A percentile compares a stretch with the other conserved stretches of the same genome.
Evolutionary conservation across 2,329 filamentous ascomycete genomes (phyloP).

Genomic region (Ophiocordyceps australis): DNA sequence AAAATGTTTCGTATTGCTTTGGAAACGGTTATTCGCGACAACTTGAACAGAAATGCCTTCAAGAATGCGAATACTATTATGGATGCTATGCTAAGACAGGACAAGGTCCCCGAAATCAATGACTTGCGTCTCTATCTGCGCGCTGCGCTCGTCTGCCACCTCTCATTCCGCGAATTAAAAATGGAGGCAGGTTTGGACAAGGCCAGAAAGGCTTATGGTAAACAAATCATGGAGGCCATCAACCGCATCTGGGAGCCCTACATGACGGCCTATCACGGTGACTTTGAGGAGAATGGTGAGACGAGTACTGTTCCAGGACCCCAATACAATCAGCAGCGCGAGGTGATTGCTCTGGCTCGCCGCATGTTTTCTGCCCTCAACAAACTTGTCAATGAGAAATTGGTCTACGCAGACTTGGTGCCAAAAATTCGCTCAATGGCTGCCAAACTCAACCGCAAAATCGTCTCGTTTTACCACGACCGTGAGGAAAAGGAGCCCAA

Average conservation of each 20-base stretch:
- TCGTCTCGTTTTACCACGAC: slow-evolving; percentile 15
- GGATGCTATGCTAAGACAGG: slow-evolving; percentile 33
- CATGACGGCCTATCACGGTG: slow-evolving; percentile 16
- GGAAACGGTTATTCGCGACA: slow-evolving; percentile 56
- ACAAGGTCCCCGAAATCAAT: slow-evolving; percentile 26
- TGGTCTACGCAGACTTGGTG: slow-evolving; percentile 16
- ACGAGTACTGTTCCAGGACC: too few relatives aligned
- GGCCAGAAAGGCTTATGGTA: slow-evolving; percentile 23
- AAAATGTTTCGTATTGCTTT: slow-evolving; percentile 57
- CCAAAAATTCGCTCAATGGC: slow-evolving; percentile 13
- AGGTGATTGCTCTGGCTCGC: slow-evolving; percentile 24
- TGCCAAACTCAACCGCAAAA: slow-evolving; percentile 18
- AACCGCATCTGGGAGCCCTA: slow-evolving; percentile 31
- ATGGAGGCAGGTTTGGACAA: slow-evolving; percentile 11
- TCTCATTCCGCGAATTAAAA: slow-evolving; percentile 15
- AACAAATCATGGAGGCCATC: slow-evolving; percentile 31
- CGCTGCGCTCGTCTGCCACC: slow-evolving; percentile 29
- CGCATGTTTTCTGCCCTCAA: slow-evolving; percentile 26
- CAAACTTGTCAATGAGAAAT: slow-evolving; percentile 20
- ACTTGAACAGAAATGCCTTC: slow-evolving; percentile 54
- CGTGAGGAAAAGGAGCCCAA: slow-evolving; percentile 16
- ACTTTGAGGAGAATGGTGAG: slow-evolving; percentile 15
- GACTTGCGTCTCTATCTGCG: slow-evolving; percentile 37
- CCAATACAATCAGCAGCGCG: slow-evolving; percentile 17
- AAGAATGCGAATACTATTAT: slow-evolving; percentile 46